Evolutionary conservation across 2,329 filamentous ascomycete species (phyloP), one percentile per base, ranked within the genome.

Genomic region (Bisporella sp.): DNA sequence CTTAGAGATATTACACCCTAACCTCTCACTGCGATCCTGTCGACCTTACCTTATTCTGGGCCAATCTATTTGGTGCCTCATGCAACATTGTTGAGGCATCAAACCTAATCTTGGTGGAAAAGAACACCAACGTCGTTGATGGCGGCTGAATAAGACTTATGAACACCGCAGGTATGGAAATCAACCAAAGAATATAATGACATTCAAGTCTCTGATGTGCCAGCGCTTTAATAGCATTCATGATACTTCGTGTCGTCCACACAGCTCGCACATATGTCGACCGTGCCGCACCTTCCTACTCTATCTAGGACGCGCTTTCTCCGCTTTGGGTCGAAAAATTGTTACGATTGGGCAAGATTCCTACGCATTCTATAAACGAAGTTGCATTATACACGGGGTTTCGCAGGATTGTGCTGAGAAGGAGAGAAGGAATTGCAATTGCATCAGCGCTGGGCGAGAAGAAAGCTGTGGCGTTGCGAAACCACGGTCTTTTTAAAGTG

Each of bases 1-100:
- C 35, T 13, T 39, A 11, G 35, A 13, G n/a, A 39, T 21, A 21
- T 21, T 21, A 13, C 35, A 9, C 9, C n/a, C 3, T 39, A 13
- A 39, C 35, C 9, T 39, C 35, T 9, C 9, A 11, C 9, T 13
- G 61, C 54, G 77, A 84, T 54, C 81, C 81, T 0, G 73, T 84
- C 5, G 74, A 81, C 39, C 76, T 77, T 0, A 65, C 69, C 5
- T 78, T 73, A 0, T 84, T 84, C 67, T 84, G 81, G 82, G 79
- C 84, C 5, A 85, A 85, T 57, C 82, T 81, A 0, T 82, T 84
- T 52, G 81, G 80, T 21, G 72, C 79, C 1, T 72, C 77, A 1
- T 84, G 82, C 65, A 75, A 74, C 9, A 67, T 79, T 48, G 77
- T 85, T 46, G 81, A 77, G 45, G 71, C 73, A 0, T 81, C 77